These are phyloP conservation scores for Polysphondylium violaceum DNA, from an alignment of 78 protist genomes.

Conservation along the genomic window DNA sequence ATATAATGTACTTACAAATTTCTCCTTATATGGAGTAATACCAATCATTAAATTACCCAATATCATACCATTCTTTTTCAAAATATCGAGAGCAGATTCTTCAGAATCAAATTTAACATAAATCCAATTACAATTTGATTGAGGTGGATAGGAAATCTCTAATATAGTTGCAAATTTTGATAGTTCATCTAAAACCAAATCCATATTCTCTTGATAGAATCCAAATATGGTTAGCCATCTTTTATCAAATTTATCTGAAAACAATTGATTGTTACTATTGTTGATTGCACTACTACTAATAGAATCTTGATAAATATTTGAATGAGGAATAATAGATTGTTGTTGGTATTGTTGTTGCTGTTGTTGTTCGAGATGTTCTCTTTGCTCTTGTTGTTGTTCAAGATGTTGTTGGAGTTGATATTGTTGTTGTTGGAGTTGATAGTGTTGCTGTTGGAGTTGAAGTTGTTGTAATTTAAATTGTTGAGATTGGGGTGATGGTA, in stretches of 20 bases:
- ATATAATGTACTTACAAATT: neutral
- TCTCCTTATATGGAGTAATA: conserved; percentile 54
- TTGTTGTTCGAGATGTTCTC: neutral
- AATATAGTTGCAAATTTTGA: conserved; percentile 34
- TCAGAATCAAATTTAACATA: conserved; percentile 47
- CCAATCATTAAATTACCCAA: conserved; percentile 66
- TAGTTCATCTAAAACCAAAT: conserved; percentile 40
- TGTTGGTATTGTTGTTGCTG: neutral
- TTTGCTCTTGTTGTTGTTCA: conserved; percentile 7
- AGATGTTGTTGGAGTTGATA: conserved; percentile 5
- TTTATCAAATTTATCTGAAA: conserved; percentile 47
- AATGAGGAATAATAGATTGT: neutral
- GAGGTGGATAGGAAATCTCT: conserved; percentile 24
- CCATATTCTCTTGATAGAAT: conserved; percentile 34
- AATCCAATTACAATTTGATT: conserved; percentile 31
- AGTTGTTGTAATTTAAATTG: neutral
- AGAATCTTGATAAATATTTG: neutral
- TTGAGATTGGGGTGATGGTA: neutral
- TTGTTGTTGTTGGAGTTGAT: conserved; percentile 3
- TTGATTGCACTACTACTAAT: neutral
- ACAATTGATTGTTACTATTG: neutral
- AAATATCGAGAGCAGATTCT: conserved; percentile 20
- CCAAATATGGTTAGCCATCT: conserved; percentile 73
- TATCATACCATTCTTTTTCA: conserved; percentile 29
- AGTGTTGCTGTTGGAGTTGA: neutral